These are phyloP conservation scores for Zygotorulaspora mrakii DNA, from an alignment of 1,139 yeast species.

Conservation along the genomic window DNA sequence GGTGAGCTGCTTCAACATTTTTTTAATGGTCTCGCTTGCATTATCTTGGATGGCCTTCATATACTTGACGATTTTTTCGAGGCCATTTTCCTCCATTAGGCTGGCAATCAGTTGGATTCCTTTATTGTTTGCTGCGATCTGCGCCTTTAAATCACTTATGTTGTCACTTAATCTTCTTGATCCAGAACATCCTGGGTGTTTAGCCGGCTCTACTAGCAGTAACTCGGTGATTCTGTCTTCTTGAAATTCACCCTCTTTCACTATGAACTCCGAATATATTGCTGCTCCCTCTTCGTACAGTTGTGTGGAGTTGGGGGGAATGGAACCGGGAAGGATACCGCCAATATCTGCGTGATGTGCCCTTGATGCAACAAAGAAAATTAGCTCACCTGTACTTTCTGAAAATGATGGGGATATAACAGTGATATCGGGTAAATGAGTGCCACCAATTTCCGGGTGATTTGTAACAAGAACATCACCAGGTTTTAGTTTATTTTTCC, in stretches of 20 bases:
- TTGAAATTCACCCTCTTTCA: slow-evolving; percentile 42
- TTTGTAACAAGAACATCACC: slow-evolving; percentile 78
- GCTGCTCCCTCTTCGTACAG: slow-evolving; percentile 49
- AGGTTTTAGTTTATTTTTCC: slow-evolving; percentile 56
- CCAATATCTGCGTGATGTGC: slow-evolving; percentile 55
- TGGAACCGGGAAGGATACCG: slow-evolving; percentile 47
- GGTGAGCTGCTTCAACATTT: slow-evolving; percentile 36
- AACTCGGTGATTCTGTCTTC: slow-evolving; percentile 40
- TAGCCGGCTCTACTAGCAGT: slow-evolving; percentile 42
- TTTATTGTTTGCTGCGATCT: slow-evolving; percentile 47
- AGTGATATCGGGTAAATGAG: slow-evolving; percentile 78
- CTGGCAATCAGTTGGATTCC: slow-evolving; percentile 43
- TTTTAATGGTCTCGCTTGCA: slow-evolving; percentile 43
- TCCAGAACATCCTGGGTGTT: slow-evolving; percentile 46
- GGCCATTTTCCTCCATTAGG: slow-evolving; percentile 40
- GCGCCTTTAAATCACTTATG: slow-evolving; percentile 48
- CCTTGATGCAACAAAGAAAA: slow-evolving; percentile 48
- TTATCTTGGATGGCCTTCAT: slow-evolving; percentile 47
- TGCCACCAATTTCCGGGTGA: slow-evolving; percentile 79
- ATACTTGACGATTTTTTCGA: slow-evolving; percentile 40
- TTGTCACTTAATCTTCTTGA: slow-evolving; percentile 47
- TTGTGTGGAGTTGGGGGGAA: slow-evolving; percentile 48
- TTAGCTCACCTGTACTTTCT: slow-evolving; percentile 32
- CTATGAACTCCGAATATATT: slow-evolving; percentile 43
- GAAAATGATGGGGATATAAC: slow-evolving; percentile 59